Evolutionary conservation across 1,284 basidiomycete genomes (phyloP).

Genomic region (Hortiboletus rubellus): DNA sequence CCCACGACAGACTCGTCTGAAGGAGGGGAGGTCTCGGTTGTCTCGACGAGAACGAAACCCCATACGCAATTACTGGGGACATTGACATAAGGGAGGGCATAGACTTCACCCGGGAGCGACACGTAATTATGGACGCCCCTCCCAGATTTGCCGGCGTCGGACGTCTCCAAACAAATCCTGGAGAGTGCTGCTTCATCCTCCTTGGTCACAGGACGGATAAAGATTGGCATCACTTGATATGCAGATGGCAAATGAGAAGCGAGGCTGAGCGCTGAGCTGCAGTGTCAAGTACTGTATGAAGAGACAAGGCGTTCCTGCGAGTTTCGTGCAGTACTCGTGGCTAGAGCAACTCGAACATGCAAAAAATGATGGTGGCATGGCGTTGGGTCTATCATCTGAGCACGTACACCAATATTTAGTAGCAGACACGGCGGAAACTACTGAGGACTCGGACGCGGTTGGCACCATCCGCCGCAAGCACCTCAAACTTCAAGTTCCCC

Average conservation of each 20-base stretch:
- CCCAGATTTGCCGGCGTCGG: constrained; percentile 65
- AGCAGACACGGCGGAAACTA: constrained; percentile 16
- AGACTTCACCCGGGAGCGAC: constrained; percentile 68
- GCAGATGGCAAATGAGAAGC: neutral
- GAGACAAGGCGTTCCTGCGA: neutral
- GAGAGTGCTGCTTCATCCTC: constrained; percentile 59
- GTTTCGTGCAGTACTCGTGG: neutral
- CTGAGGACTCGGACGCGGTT: neutral
- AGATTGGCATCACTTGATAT: constrained; percentile 40
- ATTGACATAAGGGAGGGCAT: constrained; percentile 70
- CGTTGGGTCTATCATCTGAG: constrained; percentile 10
- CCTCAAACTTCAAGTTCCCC: neutral
- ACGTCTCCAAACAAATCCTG: constrained; percentile 72
- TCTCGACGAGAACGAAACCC: constrained; percentile 71
- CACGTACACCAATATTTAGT: constrained; percentile 16
- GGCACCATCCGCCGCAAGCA: neutral
- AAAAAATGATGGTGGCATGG: constrained; percentile 1
- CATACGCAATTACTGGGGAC: constrained; percentile 54
- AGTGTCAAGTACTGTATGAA: neutral
- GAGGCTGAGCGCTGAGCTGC: neutral
- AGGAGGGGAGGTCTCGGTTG: constrained; percentile 24
- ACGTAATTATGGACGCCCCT: constrained; percentile 57
- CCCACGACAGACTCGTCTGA: constrained; percentile 35
- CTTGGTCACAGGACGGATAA: constrained; percentile 56
- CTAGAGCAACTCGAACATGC: neutral